Evolutionary conservation across 805 yeast species (phyloP), one percentile per base, ranked within the genome.

Genomic region (Saturnispora hagleri): DNA sequence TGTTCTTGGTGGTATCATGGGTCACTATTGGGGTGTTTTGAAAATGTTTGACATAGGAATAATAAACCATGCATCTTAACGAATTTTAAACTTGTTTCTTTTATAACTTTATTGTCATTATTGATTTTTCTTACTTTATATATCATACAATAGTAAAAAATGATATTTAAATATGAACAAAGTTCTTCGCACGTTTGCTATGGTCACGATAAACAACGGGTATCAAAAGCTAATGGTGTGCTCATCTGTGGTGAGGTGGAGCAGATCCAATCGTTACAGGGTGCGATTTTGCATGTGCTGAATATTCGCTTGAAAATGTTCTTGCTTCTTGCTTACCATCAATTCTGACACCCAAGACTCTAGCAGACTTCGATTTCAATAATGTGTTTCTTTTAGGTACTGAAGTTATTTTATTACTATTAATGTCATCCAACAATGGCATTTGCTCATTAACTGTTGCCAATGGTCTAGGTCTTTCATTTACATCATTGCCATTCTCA

Each of bases 1-100:
- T 63, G 99, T 93, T 31, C 77, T 93, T 17, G 74, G 86, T 26
- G 99, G 99, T 2, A 81, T 89, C n/a, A 67, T 86, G 42, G 95
- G 95, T 33, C 98, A 91, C 67, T 93, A 90, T 67, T 73, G 73
- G 51, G 91, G 95, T 13, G 72, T 89, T 38, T 70, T 88, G 55
- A 82, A 79, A 52, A 83, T 90, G 86, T 82, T 82, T 57, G 73
- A 72, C 27, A 56, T 55, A 35, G 60, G 51, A 5, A 34, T 45
- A n/a, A 10, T 27, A 5, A 33, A 43, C 8, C 24, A 18, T 20
- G 22, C 24, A 12, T 31, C 34, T 31, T 31, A 31, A 13, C 13
- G 13, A 13, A 10, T 12, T 13, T 31, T 31, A 1, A 10, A 31
- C 34, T 31, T 10, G 13, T 31, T 31, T 31, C 34, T 13, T 31